Percentiles rank a stretch among this genome's conserved stretches.
These are phyloP conservation scores for Pythium periplocum DNA, from an alignment of 352 stramenopile genomes.

Conservation along the genomic window DNA sequence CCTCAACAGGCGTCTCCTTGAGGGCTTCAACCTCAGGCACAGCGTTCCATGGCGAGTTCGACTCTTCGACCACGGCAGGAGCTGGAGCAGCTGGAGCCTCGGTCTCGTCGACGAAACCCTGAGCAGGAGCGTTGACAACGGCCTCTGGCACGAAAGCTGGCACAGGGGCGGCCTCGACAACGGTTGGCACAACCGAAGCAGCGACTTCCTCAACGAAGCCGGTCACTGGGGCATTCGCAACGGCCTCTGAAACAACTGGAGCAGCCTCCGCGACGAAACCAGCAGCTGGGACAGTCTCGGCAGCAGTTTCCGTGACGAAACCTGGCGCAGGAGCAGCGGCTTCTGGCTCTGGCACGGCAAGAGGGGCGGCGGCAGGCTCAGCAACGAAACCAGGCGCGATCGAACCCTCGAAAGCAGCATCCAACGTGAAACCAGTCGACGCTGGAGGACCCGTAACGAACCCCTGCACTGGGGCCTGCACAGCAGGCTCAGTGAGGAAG, in stretches of 20 bases:
- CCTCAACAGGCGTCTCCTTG: neutral
- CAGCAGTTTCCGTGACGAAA: neutral
- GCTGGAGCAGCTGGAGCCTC: neutral
- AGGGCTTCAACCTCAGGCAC: slow-evolving; percentile 8
- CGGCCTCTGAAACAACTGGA: neutral
- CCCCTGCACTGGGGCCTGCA: neutral
- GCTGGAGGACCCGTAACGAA: neutral
- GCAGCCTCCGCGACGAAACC: slow-evolving; percentile 7
- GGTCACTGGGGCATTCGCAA: neutral
- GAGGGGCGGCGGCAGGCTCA: slow-evolving; percentile 3
- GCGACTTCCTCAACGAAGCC: slow-evolving; percentile 4
- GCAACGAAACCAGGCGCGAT: neutral
- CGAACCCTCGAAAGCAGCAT: too few relatives aligned
- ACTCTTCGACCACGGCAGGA: neutral
- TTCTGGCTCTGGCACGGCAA: neutral
- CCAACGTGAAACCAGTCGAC: neutral
- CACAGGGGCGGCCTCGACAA: neutral
- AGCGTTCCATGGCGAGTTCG: slow-evolving; percentile 7
- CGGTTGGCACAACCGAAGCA: neutral
- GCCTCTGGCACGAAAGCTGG: neutral
- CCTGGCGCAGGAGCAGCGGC: neutral
- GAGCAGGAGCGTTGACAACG: neutral
- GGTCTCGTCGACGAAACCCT: neutral
- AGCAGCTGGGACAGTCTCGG: neutral
- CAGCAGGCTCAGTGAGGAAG: neutral